Conservation (phyloP, 2,329 filamentous ascomycete species). For the Phyllosticta paracitricarpa region DNA sequence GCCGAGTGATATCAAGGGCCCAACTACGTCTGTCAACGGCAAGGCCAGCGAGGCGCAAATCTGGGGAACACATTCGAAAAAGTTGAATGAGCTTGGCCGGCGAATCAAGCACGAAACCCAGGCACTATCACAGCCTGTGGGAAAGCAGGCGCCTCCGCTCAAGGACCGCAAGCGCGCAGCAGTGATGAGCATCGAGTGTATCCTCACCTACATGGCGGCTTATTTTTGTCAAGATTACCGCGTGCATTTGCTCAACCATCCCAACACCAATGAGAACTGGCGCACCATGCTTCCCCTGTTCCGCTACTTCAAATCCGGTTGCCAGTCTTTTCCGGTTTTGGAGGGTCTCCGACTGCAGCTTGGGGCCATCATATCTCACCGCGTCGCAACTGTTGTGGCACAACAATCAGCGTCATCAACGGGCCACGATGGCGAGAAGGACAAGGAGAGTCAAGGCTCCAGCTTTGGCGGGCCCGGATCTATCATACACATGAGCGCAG, state of each 20-base stretch:
- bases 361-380: constrained; percentile 28
- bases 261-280: constrained; percentile 27
- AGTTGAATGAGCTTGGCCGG: constrained; percentile 32
- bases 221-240: constrained; percentile 25
- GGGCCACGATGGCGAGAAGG: neutral
- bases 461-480: neutral
- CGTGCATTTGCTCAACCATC: constrained; percentile 20
- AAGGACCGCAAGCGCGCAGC: constrained; percentile 29
- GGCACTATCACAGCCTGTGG: constrained; percentile 7
- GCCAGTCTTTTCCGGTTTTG: constrained; percentile 25
- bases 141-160: constrained; percentile 17
- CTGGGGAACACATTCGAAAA: constrained; percentile 29
- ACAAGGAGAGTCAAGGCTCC: neutral
- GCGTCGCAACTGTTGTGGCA: constrained; percentile 26
- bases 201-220: constrained; percentile 32
- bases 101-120: constrained; percentile 37
- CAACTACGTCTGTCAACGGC: constrained; percentile 19
- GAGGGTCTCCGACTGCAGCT: constrained; percentile 33
- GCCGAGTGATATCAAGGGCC: constrained; percentile 18
- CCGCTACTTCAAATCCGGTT: constrained; percentile 19
- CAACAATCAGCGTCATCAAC: constrained; percentile 15
- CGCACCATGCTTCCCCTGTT: constrained; percentile 27
- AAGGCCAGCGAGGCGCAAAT: constrained; percentile 25
- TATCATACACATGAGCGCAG: neutral
- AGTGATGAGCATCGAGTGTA: constrained; percentile 35